These are phyloP conservation scores for Zasmidium cellare DNA, from an alignment of 2,329 filamentous ascomycete genomes.

Conservation along the genomic window DNA sequence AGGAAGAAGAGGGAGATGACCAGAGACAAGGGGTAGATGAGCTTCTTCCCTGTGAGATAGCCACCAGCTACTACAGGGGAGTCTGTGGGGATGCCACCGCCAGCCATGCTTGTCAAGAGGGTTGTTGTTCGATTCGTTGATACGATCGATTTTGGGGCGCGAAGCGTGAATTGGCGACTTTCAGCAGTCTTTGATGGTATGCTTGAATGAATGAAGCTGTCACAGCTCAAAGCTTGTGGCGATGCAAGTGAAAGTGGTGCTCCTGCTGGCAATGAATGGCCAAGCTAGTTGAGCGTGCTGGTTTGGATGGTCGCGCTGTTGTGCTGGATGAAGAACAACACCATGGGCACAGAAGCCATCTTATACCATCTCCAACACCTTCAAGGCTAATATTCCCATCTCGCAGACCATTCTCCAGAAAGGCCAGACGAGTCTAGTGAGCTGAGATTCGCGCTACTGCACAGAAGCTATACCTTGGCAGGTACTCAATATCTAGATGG, in stretches of 20 bases:
- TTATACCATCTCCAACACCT: conserved; percentile 13
- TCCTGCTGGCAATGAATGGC: conserved; percentile 22
- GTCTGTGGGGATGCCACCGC: conserved; percentile 40
- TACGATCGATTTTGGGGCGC: too few relatives aligned
- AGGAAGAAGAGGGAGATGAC: conserved; percentile 52
- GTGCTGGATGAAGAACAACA: conserved; percentile 9
- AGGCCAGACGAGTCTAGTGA: conserved; percentile 15
- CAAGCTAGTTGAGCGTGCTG: conserved; percentile 14
- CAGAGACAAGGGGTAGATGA: conserved; percentile 50
- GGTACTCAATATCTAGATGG: conserved; percentile 2
- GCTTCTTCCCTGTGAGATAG: conserved; percentile 46
- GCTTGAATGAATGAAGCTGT: too few relatives aligned
- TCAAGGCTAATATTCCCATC: background rate
- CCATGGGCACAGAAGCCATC: conserved; percentile 6
- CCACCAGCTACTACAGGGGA: conserved; percentile 40
- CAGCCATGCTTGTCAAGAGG: conserved; percentile 38
- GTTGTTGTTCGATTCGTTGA: background rate
- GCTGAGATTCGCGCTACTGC: conserved; percentile 17
- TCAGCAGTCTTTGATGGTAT: too few relatives aligned
- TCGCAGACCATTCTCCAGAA: conserved; percentile 3
- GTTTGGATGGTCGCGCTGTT: conserved; percentile 12
- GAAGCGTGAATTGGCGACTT: too few relatives aligned
- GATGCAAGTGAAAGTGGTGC: conserved; percentile 10
- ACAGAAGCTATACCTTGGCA: conserved; percentile 14
- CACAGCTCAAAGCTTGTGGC: background rate